These are phyloP conservation scores for Pseudogymnoascus sp. DNA, from an alignment of 2,329 filamentous ascomycete species.

Conservation along the genomic window DNA sequence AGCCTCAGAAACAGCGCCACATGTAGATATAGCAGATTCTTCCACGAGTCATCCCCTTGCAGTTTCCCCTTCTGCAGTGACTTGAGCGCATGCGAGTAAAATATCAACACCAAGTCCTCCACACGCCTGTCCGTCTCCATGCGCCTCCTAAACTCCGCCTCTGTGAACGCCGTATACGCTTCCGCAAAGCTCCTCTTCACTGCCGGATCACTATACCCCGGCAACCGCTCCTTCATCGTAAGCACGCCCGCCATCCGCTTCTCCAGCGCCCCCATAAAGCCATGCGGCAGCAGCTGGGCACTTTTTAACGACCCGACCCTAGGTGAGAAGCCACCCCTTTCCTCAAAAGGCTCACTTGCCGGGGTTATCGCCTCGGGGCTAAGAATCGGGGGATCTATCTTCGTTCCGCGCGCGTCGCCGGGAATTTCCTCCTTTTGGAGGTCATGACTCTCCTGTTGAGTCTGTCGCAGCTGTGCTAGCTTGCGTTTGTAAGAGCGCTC, in stretches of 20 bases:
- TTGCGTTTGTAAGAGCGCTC: background rate
- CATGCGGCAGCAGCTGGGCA: background rate
- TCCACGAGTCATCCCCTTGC: slow-evolving; percentile 81
- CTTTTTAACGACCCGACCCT: background rate
- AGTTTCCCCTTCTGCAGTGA: slow-evolving; percentile 74
- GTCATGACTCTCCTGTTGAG: background rate
- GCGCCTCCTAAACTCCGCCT: slow-evolving; percentile 77
- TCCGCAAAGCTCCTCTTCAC: slow-evolving; percentile 93
- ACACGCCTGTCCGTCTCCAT: slow-evolving; percentile 92
- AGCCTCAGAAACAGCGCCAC: slow-evolving; percentile 90
- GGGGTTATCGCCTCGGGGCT: background rate
- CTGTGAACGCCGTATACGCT: slow-evolving; percentile 89
- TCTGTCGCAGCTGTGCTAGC: background rate
- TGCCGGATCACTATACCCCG: slow-evolving; percentile 82
- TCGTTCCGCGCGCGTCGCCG: background rate
- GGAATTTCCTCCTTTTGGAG: background rate
- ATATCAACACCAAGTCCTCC: slow-evolving; percentile 89
- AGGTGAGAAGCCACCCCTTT: background rate
- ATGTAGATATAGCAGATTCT: slow-evolving; percentile 85
- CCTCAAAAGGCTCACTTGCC: background rate
- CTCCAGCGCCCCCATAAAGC: slow-evolving; percentile 54
- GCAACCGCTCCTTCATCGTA: slow-evolving; percentile 73
- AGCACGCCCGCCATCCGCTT: slow-evolving; percentile 40
- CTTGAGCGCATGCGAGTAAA: slow-evolving; percentile 91
- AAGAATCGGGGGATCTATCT: background rate